phyloP scores from a whole-genome alignment of 1,139 yeast species.

The Suhomyces chickasaworum region DNA sequence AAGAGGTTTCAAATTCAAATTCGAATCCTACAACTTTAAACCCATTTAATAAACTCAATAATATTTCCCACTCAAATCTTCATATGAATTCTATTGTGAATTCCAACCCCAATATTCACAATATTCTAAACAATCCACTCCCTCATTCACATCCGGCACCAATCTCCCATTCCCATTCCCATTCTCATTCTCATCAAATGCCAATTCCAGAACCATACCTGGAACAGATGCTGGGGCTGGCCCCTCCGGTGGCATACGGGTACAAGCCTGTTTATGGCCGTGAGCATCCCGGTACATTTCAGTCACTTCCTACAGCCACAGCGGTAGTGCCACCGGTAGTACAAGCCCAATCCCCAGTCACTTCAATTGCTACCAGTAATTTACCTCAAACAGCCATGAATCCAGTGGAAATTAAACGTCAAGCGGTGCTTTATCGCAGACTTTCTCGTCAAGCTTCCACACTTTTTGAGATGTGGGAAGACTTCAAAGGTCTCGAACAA shows the following conservation, averaged over 20 bases:
- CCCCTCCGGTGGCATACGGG: constrained; percentile 3
- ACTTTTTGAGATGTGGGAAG: constrained; percentile 44
- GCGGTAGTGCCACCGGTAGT: neutral
- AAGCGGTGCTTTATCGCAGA: constrained; percentile 28
- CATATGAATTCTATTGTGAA: neutral
- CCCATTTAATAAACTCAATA: too few relatives aligned
- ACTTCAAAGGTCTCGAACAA: constrained; percentile 34
- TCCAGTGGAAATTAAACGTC: constrained; percentile 19
- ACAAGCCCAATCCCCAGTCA: neutral
- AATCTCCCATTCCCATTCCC: neutral
- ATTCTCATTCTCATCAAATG: constrained; percentile 1
- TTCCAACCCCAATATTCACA: neutral
- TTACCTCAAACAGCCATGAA: neutral
- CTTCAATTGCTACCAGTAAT: neutral
- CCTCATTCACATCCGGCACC: neutral
- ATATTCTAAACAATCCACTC: neutral
- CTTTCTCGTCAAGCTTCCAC: constrained; percentile 38
- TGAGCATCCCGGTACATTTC: neutral
- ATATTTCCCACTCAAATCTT: too few relatives aligned
- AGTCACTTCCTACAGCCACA: neutral
- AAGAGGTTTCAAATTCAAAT: neutral
- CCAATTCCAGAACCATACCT: constrained; percentile 1
- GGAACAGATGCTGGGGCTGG: constrained; percentile 1
- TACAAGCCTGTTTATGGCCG: neutral
- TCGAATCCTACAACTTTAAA: too few relatives aligned